phyloP scores from a whole-genome alignment of 805 yeast species.

The Candida montana region DNA sequence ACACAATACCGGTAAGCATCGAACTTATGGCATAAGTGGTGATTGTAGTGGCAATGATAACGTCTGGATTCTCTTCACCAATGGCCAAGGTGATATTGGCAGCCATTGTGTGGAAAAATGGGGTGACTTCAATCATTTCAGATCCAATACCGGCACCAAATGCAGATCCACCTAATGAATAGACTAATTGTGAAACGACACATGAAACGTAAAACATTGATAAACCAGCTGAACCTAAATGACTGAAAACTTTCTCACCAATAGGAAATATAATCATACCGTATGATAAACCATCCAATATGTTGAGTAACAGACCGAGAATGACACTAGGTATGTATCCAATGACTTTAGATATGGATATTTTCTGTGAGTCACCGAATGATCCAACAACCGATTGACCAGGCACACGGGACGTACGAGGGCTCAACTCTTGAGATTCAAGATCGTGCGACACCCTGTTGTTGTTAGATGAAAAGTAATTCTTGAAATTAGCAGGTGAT shows the following conservation, averaged over 20 bases:
- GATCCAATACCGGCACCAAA: constrained; percentile 92
- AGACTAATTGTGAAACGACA: constrained; percentile 82
- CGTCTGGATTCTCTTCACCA: constrained; percentile 43
- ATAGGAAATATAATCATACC: constrained; percentile 98
- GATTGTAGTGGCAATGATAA: constrained; percentile 77
- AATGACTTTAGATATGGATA: constrained; percentile 14
- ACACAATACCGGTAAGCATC: constrained; percentile 79
- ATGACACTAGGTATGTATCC: constrained; percentile 67
- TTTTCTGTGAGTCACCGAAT: neutral
- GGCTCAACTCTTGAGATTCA: constrained; percentile 5
- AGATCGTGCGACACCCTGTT: constrained; percentile 1
- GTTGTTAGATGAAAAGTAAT: neutral
- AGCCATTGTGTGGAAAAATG: constrained; percentile 96
- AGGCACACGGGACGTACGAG: neutral
- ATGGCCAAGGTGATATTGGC: constrained; percentile 53
- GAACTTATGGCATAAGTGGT: constrained; percentile 81
- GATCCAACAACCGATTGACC: neutral
- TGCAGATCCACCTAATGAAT: constrained; percentile 85
- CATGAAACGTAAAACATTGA: constrained; percentile 94
- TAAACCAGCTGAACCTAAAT: constrained; percentile 81
- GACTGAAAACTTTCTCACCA: constrained; percentile 69
- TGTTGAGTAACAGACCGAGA: constrained; percentile 77
- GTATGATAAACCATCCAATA: constrained; percentile 88
- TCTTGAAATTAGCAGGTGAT: neutral
- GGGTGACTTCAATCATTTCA: constrained; percentile 99